phyloP scores from a whole-genome alignment of 192 early-diverging fungal species.

The Dispira simplex region DNA sequence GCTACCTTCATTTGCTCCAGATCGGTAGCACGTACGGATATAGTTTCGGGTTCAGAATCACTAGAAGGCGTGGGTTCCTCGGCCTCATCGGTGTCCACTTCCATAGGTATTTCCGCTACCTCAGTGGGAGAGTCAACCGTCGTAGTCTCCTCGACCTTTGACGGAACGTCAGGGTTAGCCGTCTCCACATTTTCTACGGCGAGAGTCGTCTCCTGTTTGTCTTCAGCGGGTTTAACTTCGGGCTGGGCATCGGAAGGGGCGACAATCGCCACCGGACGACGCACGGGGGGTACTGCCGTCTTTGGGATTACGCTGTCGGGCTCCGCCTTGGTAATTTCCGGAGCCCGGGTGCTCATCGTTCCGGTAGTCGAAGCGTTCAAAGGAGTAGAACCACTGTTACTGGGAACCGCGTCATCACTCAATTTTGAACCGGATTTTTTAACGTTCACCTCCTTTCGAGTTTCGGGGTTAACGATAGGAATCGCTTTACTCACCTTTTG shows the following conservation, averaged over 20 bases:
- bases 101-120: constrained; percentile 12
- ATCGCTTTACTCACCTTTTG: constrained; percentile 33
- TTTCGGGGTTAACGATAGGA: constrained; percentile 59
- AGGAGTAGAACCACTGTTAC: constrained; percentile 16
- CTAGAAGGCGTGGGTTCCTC: constrained; percentile 1
- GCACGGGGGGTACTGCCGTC: constrained; percentile 23
- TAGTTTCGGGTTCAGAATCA: constrained; percentile 4
- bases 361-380: constrained; percentile 16
- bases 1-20: neutral
- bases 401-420: constrained; percentile 11
- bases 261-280: constrained; percentile 25
- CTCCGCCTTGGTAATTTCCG: constrained; percentile 20
- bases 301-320: no score
- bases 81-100: constrained; percentile 12
- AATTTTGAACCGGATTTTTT: constrained; percentile 14
- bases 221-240: constrained; percentile 13
- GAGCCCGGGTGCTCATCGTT: constrained; percentile 22
- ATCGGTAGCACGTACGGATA: neutral
- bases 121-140: constrained; percentile 9
- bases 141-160: constrained; percentile 19
- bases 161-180: constrained; percentile 18
- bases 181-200: constrained; percentile 19
- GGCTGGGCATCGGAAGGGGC: constrained; percentile 17
- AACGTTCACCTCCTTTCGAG: constrained; percentile 50
- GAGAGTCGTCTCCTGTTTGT: constrained; percentile 9